Evolutionary conservation across 208 protist species (phyloP).

Genomic region (Trypanosoma cruzi): DNA sequence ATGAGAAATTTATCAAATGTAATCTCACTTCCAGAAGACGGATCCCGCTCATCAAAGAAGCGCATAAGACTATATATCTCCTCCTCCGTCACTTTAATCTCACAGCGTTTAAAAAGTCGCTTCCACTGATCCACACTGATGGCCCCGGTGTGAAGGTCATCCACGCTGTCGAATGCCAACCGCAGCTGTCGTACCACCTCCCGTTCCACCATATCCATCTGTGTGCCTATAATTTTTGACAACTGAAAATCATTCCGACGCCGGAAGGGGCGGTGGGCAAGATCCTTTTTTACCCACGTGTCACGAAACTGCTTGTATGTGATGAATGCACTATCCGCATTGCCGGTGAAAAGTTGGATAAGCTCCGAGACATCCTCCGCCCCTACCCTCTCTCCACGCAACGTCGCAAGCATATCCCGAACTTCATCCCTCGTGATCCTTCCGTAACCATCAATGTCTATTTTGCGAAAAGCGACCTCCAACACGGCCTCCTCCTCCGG

Average conservation of each 20-base stretch:
- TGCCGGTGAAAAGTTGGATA: constrained; percentile 74
- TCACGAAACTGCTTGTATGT: constrained; percentile 86
- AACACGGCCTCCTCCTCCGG: constrained; percentile 75
- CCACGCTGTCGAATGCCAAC: constrained; percentile 84
- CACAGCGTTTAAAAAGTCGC: constrained; percentile 64
- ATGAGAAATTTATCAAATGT: constrained; percentile 88
- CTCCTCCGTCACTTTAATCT: constrained; percentile 54
- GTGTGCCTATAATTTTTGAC: constrained; percentile 74
- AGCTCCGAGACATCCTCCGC: constrained; percentile 72
- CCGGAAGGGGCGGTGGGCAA: constrained; percentile 62
- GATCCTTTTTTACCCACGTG: constrained; percentile 82
- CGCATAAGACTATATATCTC: constrained; percentile 77
- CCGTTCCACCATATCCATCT: constrained; percentile 77
- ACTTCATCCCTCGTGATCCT: constrained; percentile 82
- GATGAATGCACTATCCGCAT: constrained; percentile 46
- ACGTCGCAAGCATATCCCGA: constrained; percentile 83
- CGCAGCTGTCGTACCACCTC: constrained; percentile 82
- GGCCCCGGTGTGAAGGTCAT: constrained; percentile 76
- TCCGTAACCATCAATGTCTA: constrained; percentile 83
- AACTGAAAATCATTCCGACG: constrained; percentile 79
- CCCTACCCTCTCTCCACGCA: constrained; percentile 60
- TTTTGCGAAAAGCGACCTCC: constrained; percentile 67
- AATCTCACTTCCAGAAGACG: constrained; percentile 35
- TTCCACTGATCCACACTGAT: constrained; percentile 70
- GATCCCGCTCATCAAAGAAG: constrained; percentile 69